phyloP scores from a whole-genome alignment of 352 stramenopile genomes.

The Phytophthora capsici region DNA sequence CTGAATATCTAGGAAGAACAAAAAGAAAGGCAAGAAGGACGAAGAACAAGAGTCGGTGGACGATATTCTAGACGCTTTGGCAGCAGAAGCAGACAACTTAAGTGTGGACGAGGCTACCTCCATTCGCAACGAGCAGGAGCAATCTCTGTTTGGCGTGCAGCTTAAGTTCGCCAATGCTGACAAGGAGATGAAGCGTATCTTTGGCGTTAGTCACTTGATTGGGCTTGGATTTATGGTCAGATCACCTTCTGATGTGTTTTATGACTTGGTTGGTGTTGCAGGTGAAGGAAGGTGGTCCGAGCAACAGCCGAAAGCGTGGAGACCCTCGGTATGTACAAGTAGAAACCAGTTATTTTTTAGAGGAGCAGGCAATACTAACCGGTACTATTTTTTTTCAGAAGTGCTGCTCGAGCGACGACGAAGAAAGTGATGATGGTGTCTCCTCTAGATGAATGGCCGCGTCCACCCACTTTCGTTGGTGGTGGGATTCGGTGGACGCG shows the following conservation, averaged over 20 bases:
- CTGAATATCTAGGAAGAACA: conserved; percentile 24
- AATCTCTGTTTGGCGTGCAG: conserved; percentile 71
- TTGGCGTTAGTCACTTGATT: conserved; percentile 54
- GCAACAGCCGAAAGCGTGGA: conserved; percentile 50
- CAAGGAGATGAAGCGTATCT: conserved; percentile 91
- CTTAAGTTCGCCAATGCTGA: conserved; percentile 83
- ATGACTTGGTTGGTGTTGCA: conserved; percentile 22
- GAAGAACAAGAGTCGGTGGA: conserved; percentile 57
- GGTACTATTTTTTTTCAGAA: conserved; percentile 47
- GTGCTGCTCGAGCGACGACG: conserved; percentile 55
- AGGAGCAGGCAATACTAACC: neutral
- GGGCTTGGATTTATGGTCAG: neutral
- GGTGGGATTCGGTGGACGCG: conserved; percentile 87
- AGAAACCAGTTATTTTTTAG: neutral
- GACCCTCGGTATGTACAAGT: conserved; percentile 54
- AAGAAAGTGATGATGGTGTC: conserved; percentile 85
- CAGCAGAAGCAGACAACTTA: conserved; percentile 47
- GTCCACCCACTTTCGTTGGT: conserved; percentile 86
- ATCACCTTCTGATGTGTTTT: neutral
- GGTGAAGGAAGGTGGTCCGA: conserved; percentile 71
- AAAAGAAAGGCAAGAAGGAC: conserved; percentile 42
- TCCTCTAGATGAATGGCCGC: conserved; percentile 82
- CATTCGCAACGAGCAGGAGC: conserved; percentile 50
- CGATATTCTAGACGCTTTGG: conserved; percentile 70
- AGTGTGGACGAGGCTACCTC: conserved; percentile 43